A percentile compares a stretch with the other conserved stretches of the same genome.
Evolutionary conservation across 1,284 basidiomycete species (phyloP).

Genomic region (Cutaneotrichosporon dermatis): DNA sequence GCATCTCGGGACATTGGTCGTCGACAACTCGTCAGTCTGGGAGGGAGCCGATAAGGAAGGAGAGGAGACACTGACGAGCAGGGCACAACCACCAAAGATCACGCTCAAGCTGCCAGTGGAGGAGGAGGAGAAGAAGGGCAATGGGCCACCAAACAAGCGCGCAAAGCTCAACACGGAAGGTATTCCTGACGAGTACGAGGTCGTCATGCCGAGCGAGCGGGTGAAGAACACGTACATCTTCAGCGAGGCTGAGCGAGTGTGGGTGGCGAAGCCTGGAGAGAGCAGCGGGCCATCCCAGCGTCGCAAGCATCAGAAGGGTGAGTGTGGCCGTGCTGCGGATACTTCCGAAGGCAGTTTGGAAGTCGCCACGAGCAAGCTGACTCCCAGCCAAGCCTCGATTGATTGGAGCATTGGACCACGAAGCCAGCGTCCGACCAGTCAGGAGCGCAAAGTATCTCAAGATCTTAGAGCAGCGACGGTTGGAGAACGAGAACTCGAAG

Average conservation of each 20-base stretch:
- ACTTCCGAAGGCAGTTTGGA: no score
- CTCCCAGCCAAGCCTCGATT: slow-evolving; percentile 25
- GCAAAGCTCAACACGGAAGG: slow-evolving; percentile 25
- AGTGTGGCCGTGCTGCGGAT: slow-evolving; percentile 4
- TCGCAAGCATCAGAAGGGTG: slow-evolving; percentile 39
- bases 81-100: slow-evolving; percentile 9
- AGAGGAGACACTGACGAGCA: neutral
- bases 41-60: neutral
- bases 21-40: slow-evolving; percentile 49
- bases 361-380: no score
- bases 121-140: slow-evolving; percentile 7
- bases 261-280: slow-evolving; percentile 15
- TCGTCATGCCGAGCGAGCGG: slow-evolving; percentile 32
- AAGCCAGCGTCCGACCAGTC: slow-evolving; percentile 39
- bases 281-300: slow-evolving; percentile 11
- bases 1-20: slow-evolving; percentile 51
- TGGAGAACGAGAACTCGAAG: slow-evolving; percentile 49
- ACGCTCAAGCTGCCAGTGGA: slow-evolving; percentile 19
- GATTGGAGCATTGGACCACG: slow-evolving; percentile 40
- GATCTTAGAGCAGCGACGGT: slow-evolving; percentile 46
- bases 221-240: slow-evolving; percentile 43
- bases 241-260: slow-evolving; percentile 30
- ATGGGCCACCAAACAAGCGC: slow-evolving; percentile 11
- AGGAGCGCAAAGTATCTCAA: slow-evolving; percentile 49
- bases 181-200: slow-evolving; percentile 39